Conservation (phyloP, 2,329 filamentous ascomycete genomes). For the Apiospora koreana region DNA sequence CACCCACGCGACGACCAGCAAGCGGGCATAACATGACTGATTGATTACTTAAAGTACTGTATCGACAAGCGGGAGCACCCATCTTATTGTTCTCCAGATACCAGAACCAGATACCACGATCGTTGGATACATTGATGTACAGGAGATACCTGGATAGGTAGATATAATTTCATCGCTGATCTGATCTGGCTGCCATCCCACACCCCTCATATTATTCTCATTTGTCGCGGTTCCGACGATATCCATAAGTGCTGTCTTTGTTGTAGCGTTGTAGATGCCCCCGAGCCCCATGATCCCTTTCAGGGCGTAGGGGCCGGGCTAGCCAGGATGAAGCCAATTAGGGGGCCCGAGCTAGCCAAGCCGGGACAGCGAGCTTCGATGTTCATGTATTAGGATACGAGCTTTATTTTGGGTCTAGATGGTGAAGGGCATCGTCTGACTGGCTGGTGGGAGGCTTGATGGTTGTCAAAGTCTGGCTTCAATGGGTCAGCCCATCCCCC, state of each 20-base stretch:
- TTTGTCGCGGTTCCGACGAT: background rate
- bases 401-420: background rate
- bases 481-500: background rate
- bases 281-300: background rate
- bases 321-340: background rate
- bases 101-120: too few species aligned
- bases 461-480: background rate
- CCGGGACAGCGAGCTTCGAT: background rate
- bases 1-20: background rate
- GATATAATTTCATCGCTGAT: too few species aligned
- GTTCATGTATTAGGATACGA: conserved; percentile 8
- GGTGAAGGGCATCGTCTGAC: background rate
- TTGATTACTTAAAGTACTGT: too few species aligned
- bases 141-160: background rate
- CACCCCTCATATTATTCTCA: background rate
- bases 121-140: too few species aligned
- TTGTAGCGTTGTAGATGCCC: background rate
- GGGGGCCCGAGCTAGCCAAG: conserved; percentile 1
- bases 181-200: background rate
- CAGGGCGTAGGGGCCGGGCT: background rate
- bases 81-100: background rate
- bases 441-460: background rate
- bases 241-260: background rate
- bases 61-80: background rate
- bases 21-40: background rate